Base-by-base conservation (phyloP, 495 filamentous ascomycete genomes). In the Talaromyces adpressus region DNA sequence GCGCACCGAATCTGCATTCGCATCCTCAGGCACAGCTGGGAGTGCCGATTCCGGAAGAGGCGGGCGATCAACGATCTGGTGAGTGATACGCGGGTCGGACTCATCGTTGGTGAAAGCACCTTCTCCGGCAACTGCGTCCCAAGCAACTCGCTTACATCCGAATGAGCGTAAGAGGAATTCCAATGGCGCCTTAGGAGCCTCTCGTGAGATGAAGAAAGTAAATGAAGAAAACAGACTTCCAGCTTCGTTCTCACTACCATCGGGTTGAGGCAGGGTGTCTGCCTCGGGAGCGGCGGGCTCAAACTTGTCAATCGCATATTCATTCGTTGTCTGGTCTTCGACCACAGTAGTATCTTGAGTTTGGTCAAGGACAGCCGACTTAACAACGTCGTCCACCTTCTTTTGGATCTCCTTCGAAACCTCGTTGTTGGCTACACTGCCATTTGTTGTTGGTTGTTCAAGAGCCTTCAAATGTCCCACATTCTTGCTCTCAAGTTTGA, bases 121-220 rank as follows among this genome's bases (percentile, higher is more conserved):
- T 67, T 93, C 92, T 62, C 94, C 95, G 30, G 96, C 81, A 25
- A 92, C 85, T 4, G 84, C 77, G 70, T 96, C 93, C 94, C 94
- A 98, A 57, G 92, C 93, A 68, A 98, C 88, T 53, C 95, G 86
- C 80, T 91, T 96, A 81, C 94, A 97, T 62, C 95, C 94, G 66
- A 97, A 98, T 14, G 94, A 85, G 65, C 92, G 89, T 54, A 98
- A 87, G 61, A 98, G 85, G 72, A 98, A 97, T 74, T 98, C 94
- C 6, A 98, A 80, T 1, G 94, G 87, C 59, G 92, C 88, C 66
- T 92, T 85, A 22, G 94, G 94, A 2, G 93, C 92, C 75, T 98
- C 94, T 66, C 94, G 87, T 22, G 95, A 98, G 41, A 98, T 83
- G 79, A 87, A 98, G 76, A 98, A 88, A 27, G 91, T 95, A 73